A percentile compares a stretch with the other conserved stretches of the same genome.
phyloP scores from a whole-genome alignment of 805 yeast genomes.

The Lipomyces mesembrius region DNA sequence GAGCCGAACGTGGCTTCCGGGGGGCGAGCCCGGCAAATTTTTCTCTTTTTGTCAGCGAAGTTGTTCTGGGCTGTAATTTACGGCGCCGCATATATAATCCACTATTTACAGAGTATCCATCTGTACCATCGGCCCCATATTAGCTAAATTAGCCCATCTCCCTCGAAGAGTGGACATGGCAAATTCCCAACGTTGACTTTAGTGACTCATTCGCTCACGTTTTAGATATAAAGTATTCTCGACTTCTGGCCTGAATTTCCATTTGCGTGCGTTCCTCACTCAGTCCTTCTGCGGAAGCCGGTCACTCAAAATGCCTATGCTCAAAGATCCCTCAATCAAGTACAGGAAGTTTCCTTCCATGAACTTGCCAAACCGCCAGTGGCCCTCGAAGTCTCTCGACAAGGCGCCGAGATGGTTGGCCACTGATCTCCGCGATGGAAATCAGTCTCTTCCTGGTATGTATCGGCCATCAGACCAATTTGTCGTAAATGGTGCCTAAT shows the following conservation, averaged over 20 bases:
- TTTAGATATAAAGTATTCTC: background rate
- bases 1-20: too few relatives aligned
- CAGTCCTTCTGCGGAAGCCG: background rate
- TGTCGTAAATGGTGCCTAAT: too few relatives aligned
- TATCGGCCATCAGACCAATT: background rate
- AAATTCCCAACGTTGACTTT: background rate
- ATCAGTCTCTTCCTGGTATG: slow-evolving; percentile 72
- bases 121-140: background rate
- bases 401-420: slow-evolving; percentile 82
- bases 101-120: too few relatives aligned
- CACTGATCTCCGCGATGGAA: slow-evolving; percentile 83
- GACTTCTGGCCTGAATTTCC: background rate
- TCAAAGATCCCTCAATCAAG: slow-evolving; percentile 64
- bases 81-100: too few relatives aligned
- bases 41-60: too few relatives aligned
- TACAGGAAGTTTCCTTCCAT: slow-evolving; percentile 62
- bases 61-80: too few relatives aligned
- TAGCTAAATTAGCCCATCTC: background rate
- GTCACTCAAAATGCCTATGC: slow-evolving; percentile 41
- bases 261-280: background rate
- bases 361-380: slow-evolving; percentile 63
- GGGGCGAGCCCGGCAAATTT: too few relatives aligned
- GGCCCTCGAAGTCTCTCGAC: slow-evolving; percentile 66
- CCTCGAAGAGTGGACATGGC: background rate
- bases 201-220: background rate